These are phyloP conservation scores for Ophiostoma triangulosporum DNA, from an alignment of 2,329 filamentous ascomycete genomes.

Conservation along the genomic window DNA sequence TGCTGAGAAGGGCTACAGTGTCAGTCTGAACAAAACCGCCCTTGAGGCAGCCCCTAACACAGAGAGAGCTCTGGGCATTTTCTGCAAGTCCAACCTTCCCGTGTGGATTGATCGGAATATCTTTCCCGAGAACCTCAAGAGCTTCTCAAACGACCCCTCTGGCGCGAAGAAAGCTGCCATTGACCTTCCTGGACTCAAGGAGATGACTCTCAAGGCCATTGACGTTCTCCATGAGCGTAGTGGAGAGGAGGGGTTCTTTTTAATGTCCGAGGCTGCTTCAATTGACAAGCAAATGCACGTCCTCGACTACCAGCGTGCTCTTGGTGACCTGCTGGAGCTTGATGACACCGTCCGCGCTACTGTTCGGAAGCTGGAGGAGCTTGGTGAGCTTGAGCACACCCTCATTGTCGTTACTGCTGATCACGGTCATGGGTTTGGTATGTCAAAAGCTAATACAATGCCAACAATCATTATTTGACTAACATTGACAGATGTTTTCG, in stretches of 20 bases:
- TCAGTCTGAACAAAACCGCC: conserved; percentile 62
- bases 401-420: conserved; percentile 74
- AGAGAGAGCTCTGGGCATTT: conserved; percentile 61
- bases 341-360: conserved; percentile 73
- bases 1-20: conserved; percentile 54
- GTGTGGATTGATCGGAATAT: conserved; percentile 82
- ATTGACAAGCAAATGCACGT: conserved; percentile 86
- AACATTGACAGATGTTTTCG: conserved; percentile 46
- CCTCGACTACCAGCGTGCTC: conserved; percentile 73
- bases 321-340: conserved; percentile 73
- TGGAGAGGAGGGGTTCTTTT: conserved; percentile 63
- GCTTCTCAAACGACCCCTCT: conserved; percentile 53
- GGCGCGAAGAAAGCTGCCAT: conserved; percentile 50
- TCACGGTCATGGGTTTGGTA: conserved; percentile 66
- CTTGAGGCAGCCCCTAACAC: conserved; percentile 43
- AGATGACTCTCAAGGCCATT: conserved; percentile 80
- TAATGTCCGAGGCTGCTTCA: conserved; percentile 76
- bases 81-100: conserved; percentile 59
- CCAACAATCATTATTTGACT: not conserved
- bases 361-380: conserved; percentile 51
- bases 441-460: not conserved
- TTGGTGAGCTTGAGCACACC: conserved; percentile 59
- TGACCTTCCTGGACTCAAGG: conserved; percentile 71
- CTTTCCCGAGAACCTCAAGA: conserved; percentile 55
- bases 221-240: conserved; percentile 59